These are phyloP conservation scores for Starmerella scarabaei DNA, from an alignment of 805 yeast species.

Conservation along the genomic window DNA sequence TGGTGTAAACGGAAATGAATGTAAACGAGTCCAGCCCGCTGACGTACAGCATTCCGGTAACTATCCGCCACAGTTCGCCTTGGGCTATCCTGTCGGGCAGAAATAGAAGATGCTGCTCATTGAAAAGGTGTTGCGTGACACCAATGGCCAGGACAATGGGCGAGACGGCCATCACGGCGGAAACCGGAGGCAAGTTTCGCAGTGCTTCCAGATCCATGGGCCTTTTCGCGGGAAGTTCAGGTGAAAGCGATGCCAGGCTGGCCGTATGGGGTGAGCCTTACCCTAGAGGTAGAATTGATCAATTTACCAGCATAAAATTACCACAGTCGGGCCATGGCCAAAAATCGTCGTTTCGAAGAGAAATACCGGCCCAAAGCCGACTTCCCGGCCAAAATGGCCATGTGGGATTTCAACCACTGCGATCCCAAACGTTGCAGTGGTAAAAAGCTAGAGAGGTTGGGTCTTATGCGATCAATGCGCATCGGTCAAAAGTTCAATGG, in stretches of 20 bases:
- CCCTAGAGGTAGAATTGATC: too few species aligned
- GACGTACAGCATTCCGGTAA: conserved; percentile 12
- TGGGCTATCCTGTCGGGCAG: conserved; percentile 10
- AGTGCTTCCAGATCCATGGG: conserved; percentile 14
- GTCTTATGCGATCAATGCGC: conserved; percentile 61
- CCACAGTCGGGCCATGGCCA: conserved; percentile 2
- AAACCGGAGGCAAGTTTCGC: conserved; percentile 36
- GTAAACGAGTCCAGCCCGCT: conserved; percentile 2
- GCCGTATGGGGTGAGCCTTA: too few species aligned
- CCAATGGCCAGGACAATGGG: conserved; percentile 24
- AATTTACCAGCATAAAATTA: too few species aligned
- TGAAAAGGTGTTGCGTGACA: conserved; percentile 3
- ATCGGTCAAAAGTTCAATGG: conserved; percentile 94
- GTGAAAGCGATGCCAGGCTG: too few species aligned
- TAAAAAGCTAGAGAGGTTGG: conserved; percentile 79
- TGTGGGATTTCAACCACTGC: conserved; percentile 98
- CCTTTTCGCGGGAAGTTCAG: too few species aligned
- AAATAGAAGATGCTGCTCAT: conserved; percentile 9
- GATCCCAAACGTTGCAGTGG: conserved; percentile 97
- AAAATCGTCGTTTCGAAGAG: conserved; percentile 11
- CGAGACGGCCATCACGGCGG: conserved; percentile 30
- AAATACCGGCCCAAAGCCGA: conserved; percentile 22
- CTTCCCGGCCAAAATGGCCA: conserved; percentile 78
- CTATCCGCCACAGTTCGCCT: conserved; percentile 17
- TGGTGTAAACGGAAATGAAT: neutral